Percentiles rank a stretch among this genome's conserved stretches.
These are phyloP conservation scores for Mycosarcoma maydis DNA, from an alignment of 1,284 basidiomycete genomes.

Conservation along the genomic window DNA sequence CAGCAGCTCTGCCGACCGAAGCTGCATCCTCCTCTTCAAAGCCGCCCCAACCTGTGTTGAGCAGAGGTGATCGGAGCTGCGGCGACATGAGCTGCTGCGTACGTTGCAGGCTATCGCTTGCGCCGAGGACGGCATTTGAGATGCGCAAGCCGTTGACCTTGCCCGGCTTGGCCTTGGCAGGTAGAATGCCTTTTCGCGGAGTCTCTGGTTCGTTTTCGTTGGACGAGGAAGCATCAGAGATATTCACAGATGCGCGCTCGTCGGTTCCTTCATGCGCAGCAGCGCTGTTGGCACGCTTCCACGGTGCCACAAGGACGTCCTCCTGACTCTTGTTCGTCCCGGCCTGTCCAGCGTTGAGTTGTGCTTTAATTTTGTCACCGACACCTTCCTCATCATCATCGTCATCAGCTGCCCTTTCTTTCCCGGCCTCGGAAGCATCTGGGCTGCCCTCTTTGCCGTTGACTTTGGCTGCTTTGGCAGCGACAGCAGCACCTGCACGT, in stretches of 20 bases:
- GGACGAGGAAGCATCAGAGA: conserved; percentile 28
- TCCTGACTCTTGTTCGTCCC: not conserved
- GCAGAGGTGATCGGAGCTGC: conserved; percentile 26
- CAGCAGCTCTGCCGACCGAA: conserved; percentile 33
- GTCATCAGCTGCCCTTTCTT: conserved; percentile 65
- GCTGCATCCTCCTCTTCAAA: conserved; percentile 39
- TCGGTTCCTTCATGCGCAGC: conserved; percentile 3
- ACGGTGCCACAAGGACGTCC: conserved; percentile 7
- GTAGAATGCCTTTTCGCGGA: conserved; percentile 6
- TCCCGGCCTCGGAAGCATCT: conserved; percentile 56
- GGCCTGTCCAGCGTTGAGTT: not conserved
- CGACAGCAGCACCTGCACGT: conserved; percentile 55
- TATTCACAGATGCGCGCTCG: conserved; percentile 1
- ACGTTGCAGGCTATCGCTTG: conserved; percentile 43
- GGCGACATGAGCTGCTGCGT: conserved; percentile 49
- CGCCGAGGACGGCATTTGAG: conserved; percentile 9
- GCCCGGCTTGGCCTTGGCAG: conserved; percentile 5
- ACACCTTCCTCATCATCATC: conserved; percentile 51
- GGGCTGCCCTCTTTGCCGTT: conserved; percentile 69
- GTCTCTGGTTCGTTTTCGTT: conserved; percentile 37
- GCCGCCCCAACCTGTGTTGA: conserved; percentile 39
- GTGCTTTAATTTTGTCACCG: conserved; percentile 8
- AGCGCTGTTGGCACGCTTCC: conserved; percentile 6
- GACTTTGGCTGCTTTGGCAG: conserved; percentile 71
- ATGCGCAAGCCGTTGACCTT: conserved; percentile 12